Conservation (phyloP, 148 eudicot genomes). For the Arctostaphylos glauca region DNA sequence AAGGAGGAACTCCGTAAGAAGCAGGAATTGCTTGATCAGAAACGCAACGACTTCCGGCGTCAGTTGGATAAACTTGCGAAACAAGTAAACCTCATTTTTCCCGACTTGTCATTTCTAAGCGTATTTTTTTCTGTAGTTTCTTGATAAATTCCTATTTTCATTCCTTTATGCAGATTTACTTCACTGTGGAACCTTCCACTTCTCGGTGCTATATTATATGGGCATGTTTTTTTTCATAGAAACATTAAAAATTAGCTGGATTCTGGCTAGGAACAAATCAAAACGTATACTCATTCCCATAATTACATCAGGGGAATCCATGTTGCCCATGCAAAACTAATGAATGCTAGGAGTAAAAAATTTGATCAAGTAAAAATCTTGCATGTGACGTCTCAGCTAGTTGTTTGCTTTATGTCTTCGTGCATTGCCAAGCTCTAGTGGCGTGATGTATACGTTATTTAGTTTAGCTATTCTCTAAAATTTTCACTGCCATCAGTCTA, state of each 20-base stretch:
- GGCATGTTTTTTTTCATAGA: not conserved
- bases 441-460: not conserved
- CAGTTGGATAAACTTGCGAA: conserved; percentile 70
- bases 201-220: not conserved
- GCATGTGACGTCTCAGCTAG: not conserved
- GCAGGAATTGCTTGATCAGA: conserved; percentile 90
- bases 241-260: not conserved
- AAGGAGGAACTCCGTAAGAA: conserved; percentile 89
- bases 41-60: conserved; percentile 62
- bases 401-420: not conserved
- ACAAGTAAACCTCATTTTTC: conserved; percentile 50
- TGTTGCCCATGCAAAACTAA: not conserved
- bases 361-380: not conserved
- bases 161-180: not conserved
- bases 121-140: not conserved
- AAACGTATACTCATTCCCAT: not conserved
- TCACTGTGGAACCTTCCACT: not conserved
- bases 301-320: not conserved
- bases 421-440: not conserved
- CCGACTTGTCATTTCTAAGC: not conserved
- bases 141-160: not conserved
- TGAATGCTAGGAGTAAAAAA: not conserved
- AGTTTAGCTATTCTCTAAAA: not conserved
- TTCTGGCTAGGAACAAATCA: not conserved
- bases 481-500: conserved; percentile 51